Conservation (phyloP, 2,329 filamentous ascomycete genomes). For the Acrocalymma vagum region DNA sequence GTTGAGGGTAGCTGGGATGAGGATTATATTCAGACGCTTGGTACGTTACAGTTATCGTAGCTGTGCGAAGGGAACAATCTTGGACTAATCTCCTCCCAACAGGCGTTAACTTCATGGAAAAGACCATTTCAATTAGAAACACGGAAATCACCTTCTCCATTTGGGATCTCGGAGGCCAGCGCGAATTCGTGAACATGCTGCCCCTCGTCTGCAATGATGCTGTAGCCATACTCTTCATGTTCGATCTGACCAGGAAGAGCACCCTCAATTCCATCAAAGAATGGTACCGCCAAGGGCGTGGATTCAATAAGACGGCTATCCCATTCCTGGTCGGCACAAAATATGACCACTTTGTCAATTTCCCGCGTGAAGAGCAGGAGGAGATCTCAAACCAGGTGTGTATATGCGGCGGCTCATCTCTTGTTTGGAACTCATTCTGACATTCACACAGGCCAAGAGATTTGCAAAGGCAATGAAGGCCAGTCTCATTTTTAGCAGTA, state of each 20-base stretch:
- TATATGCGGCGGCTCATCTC: no score
- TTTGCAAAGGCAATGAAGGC: conserved; percentile 99
- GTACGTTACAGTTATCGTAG: conserved; percentile 51
- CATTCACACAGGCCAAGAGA: conserved; percentile 83
- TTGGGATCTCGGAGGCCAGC: conserved; percentile 97
- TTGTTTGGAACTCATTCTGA: no score
- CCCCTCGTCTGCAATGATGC: conserved; percentile 99
- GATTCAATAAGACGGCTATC: conserved; percentile 99
- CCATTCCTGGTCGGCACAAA: conserved; percentile 97
- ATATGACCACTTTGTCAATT: conserved; percentile 99
- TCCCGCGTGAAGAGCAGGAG: conserved; percentile 95
- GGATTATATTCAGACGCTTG: conserved; percentile 98
- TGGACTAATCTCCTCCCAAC: no score
- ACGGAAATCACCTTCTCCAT: conserved; percentile 99
- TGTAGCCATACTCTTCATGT: conserved; percentile 99
- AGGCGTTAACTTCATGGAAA: conserved; percentile 99
- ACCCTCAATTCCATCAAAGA: conserved; percentile 99
- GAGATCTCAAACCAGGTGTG: conserved; percentile 94
- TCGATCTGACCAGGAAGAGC: conserved; percentile 96
- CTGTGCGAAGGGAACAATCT: no score
- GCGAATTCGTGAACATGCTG: conserved; percentile 99
- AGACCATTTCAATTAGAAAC: conserved; percentile 98
- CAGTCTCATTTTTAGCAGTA: conserved; percentile 97
- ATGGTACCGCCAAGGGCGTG: conserved; percentile 96
- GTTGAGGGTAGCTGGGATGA: conserved; percentile 99